A percentile compares a stretch with the other conserved stretches of the same genome.
phyloP scores from a whole-genome alignment of 768 basidiomycete genomes.

The Serendipita sp. region DNA sequence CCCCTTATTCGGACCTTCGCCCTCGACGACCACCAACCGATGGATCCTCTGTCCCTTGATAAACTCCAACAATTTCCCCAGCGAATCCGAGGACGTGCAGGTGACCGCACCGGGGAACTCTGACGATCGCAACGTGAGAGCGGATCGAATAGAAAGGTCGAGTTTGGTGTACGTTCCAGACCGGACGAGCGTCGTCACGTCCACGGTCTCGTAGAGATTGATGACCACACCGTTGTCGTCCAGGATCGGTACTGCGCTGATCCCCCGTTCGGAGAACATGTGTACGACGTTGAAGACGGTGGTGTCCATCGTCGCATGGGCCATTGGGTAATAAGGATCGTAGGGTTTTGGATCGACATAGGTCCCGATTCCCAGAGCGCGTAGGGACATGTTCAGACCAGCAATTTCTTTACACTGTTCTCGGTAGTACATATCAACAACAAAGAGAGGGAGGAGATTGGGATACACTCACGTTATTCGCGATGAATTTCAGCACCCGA shows the following conservation, averaged over 20 bases:
- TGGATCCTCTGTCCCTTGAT: slow-evolving; percentile 91
- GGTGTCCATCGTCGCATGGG: slow-evolving; percentile 77
- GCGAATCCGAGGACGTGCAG: slow-evolving; percentile 81
- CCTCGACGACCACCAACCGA: slow-evolving; percentile 87
- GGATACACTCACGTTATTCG: slow-evolving; percentile 62
- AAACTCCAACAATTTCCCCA: slow-evolving; percentile 76
- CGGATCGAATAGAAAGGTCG: slow-evolving; percentile 84
- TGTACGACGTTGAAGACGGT: slow-evolving; percentile 97
- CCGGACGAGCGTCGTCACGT: slow-evolving; percentile 92
- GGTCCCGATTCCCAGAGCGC: slow-evolving; percentile 82
- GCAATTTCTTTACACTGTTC: slow-evolving; percentile 79
- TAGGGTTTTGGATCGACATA: slow-evolving; percentile 50
- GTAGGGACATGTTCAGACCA: slow-evolving; percentile 61
- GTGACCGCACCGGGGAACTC: slow-evolving; percentile 97
- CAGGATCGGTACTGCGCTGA: slow-evolving; percentile 92
- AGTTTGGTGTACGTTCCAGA: slow-evolving; percentile 91
- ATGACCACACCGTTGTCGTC: slow-evolving; percentile 85
- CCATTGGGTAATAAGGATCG: slow-evolving; percentile 76
- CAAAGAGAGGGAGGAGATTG: not conserved
- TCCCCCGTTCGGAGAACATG: slow-evolving; percentile 90
- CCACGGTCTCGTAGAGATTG: slow-evolving; percentile 95
- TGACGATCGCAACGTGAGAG: slow-evolving; percentile 75
- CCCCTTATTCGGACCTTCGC: slow-evolving; percentile 45
- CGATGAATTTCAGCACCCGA: slow-evolving; percentile 92
- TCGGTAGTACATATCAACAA: slow-evolving; percentile 9